phyloP scores from a whole-genome alignment of 805 yeast genomes.

The Teunomyces lycoperdinae region DNA sequence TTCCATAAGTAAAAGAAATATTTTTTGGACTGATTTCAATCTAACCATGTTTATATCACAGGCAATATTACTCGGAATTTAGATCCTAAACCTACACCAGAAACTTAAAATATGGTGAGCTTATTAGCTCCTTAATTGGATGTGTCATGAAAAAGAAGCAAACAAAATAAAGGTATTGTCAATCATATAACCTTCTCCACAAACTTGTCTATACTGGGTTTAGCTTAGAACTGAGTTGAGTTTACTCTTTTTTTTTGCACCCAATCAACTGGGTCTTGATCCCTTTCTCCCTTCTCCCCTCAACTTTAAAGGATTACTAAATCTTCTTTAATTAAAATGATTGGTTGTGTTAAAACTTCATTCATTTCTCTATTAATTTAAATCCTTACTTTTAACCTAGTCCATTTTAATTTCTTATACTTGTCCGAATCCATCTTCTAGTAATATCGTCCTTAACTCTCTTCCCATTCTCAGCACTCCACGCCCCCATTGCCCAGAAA shows the following conservation, averaged over 20 bases:
- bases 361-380: neutral
- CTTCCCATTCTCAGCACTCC: slow-evolving; percentile 48
- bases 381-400: neutral
- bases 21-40: neutral
- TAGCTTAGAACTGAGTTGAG: too few relatives aligned
- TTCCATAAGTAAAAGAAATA: too few relatives aligned
- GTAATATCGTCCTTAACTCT: slow-evolving; percentile 54
- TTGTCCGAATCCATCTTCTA: slow-evolving; percentile 49
- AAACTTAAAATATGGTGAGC: neutral
- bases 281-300: too few relatives aligned
- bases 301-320: too few relatives aligned
- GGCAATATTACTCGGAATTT: neutral
- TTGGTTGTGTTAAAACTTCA: neutral
- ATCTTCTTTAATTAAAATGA: neutral
- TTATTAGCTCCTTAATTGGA: neutral
- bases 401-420: slow-evolving; percentile 14
- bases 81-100: neutral
- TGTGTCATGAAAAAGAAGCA: neutral
- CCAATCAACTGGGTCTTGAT: too few relatives aligned
- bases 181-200: too few relatives aligned
- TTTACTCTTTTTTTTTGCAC: too few relatives aligned
- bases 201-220: too few relatives aligned
- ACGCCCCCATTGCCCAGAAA: slow-evolving; percentile 67
- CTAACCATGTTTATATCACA: neutral
- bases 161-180: too few relatives aligned